These are phyloP conservation scores for Zalaria obscura DNA, from an alignment of 2,329 filamentous ascomycete genomes.

Conservation along the genomic window DNA sequence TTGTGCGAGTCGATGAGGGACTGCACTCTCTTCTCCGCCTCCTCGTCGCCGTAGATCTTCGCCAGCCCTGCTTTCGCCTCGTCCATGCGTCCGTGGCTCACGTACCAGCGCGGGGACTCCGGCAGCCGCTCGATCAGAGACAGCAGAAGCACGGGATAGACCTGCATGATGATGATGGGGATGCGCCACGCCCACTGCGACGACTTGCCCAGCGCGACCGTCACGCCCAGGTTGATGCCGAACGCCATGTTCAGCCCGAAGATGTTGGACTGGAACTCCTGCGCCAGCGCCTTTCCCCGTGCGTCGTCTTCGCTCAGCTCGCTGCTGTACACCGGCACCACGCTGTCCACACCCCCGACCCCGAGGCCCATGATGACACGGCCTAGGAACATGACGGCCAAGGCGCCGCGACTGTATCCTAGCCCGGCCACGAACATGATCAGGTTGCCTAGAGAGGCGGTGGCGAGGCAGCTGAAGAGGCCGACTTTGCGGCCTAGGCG, in stretches of 20 bases:
- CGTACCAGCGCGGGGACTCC: slow-evolving; percentile 44
- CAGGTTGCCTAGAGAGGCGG: slow-evolving; percentile 40
- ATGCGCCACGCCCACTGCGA: slow-evolving; percentile 48
- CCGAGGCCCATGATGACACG: slow-evolving; percentile 42
- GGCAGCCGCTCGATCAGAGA: slow-evolving; percentile 39
- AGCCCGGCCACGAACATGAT: slow-evolving; percentile 47
- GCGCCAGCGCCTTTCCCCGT: slow-evolving; percentile 42
- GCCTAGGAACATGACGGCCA: slow-evolving; percentile 36
- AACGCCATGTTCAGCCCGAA: slow-evolving; percentile 48
- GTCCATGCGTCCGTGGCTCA: slow-evolving; percentile 35
- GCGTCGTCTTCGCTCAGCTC: slow-evolving; percentile 43
- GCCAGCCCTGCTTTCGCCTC: slow-evolving; percentile 36
- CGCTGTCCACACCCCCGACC: slow-evolving; percentile 45
- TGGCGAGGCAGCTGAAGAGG: slow-evolving; percentile 41
- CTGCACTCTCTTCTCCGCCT: slow-evolving; percentile 33
- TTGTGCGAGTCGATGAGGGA: slow-evolving; percentile 37
- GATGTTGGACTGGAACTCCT: slow-evolving; percentile 53
- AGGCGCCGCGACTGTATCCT: slow-evolving; percentile 23
- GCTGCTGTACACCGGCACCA: slow-evolving; percentile 45
- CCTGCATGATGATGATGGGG: slow-evolving; percentile 47
- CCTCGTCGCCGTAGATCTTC: slow-evolving; percentile 35
- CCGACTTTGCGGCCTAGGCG: slow-evolving; percentile 38
- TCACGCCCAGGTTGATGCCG: slow-evolving; percentile 42
- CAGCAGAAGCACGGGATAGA: slow-evolving; percentile 41
- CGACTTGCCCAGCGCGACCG: slow-evolving; percentile 37